Evolutionary conservation across 2,329 filamentous ascomycete genomes (phyloP).

Genomic region (Incumbomyces delicatus): DNA sequence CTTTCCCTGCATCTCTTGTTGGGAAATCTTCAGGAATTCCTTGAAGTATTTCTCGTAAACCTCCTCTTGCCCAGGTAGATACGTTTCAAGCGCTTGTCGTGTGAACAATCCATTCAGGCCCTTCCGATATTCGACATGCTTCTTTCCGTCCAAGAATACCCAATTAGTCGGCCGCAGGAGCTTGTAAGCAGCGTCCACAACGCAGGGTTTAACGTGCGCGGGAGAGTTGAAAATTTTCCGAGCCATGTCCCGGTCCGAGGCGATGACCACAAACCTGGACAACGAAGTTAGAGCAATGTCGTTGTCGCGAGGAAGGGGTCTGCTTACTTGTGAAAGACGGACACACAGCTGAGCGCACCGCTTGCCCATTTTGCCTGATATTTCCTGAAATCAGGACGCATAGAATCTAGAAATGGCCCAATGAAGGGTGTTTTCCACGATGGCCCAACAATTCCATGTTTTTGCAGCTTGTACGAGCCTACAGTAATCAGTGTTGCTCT

Average conservation of each 20-base stretch:
- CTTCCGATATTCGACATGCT: conserved; percentile 94
- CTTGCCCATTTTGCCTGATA: conserved; percentile 91
- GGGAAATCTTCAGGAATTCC: conserved; percentile 63
- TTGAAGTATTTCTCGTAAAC: conserved; percentile 83
- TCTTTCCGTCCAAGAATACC: conserved; percentile 94
- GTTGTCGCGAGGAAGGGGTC: background rate
- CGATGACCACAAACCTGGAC: conserved; percentile 85
- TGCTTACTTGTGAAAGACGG: conserved; percentile 93
- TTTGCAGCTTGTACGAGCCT: conserved; percentile 68
- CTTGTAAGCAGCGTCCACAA: conserved; percentile 89
- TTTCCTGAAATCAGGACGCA: conserved; percentile 82
- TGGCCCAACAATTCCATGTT: conserved; percentile 67
- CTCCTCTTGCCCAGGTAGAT: conserved; percentile 85
- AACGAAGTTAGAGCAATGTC: background rate
- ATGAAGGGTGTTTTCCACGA: conserved; percentile 74
- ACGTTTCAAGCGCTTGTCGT: conserved; percentile 72
- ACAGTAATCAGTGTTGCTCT: conserved; percentile 12
- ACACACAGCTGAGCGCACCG: conserved; percentile 88
- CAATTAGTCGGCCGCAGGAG: conserved; percentile 86
- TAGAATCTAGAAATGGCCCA: conserved; percentile 87
- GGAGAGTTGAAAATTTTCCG: conserved; percentile 97
- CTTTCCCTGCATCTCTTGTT: conserved; percentile 57
- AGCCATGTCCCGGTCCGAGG: conserved; percentile 86
- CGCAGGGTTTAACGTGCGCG: conserved; percentile 82
- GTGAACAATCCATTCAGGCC: conserved; percentile 93